Percentiles rank a stretch among this genome's conserved stretches.
Conservation (phyloP, 768 basidiomycete species). For the Leccinum pellstonianum region DNA sequence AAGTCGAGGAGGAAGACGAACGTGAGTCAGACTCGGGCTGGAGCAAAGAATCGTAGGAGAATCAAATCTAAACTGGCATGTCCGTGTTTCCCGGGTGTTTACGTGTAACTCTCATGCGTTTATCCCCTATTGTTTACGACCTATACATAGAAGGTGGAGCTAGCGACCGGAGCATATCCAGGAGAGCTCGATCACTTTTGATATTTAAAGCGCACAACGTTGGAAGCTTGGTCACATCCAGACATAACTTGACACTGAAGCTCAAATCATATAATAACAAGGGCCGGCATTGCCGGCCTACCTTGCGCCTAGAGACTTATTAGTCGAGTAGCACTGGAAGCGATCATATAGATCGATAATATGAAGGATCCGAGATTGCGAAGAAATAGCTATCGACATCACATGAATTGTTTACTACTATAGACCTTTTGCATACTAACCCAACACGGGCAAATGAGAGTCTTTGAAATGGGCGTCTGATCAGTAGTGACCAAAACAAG, state of each 20-base stretch:
- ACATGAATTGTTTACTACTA: too few relatives aligned
- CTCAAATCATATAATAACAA: neutral
- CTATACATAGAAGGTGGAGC: neutral
- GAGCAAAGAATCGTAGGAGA: neutral
- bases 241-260: neutral
- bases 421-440: too few relatives aligned
- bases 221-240: neutral
- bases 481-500: neutral
- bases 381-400: too few relatives aligned
- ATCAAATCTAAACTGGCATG: neutral
- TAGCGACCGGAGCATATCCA: neutral
- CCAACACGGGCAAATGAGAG: too few relatives aligned
- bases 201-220: neutral
- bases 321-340: too few relatives aligned
- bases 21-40: neutral
- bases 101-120: neutral
- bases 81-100: neutral
- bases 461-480: neutral
- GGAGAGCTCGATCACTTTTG: neutral
- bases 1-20: conserved; percentile 11
- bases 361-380: too few relatives aligned
- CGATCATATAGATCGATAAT: too few relatives aligned
- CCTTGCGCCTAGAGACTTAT: too few relatives aligned
- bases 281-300: too few relatives aligned
- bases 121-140: neutral